Evolutionary conservation across 208 protist species (phyloP).

Genomic region (Leishmania gerbilli): DNA sequence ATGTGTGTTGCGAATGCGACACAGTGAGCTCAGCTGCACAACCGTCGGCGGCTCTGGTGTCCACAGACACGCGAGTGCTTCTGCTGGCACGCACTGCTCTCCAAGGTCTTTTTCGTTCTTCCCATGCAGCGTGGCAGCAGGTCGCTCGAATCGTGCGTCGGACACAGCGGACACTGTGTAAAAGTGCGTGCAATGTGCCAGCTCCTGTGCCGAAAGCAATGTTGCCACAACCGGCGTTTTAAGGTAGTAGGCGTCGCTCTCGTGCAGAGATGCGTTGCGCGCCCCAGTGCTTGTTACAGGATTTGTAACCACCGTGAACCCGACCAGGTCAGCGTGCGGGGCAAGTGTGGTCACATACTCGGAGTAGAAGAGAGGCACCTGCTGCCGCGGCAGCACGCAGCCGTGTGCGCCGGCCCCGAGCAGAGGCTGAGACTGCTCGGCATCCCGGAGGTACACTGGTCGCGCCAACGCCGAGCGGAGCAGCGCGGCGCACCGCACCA

Average conservation of each 20-base stretch:
- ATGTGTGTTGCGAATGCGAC: conserved; percentile 22
- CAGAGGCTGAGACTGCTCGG: conserved; percentile 4
- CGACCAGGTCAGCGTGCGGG: conserved; percentile 11
- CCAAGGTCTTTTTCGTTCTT: neutral
- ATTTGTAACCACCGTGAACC: conserved; percentile 16
- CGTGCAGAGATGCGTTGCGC: neutral
- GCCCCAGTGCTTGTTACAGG: neutral
- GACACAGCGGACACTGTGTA: conserved; percentile 15
- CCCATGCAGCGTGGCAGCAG: neutral
- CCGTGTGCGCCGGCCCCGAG: conserved; percentile 19
- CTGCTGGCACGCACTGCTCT: neutral
- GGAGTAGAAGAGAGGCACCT: conserved; percentile 30
- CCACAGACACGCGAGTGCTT: conserved; percentile 2
- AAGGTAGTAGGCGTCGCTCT: conserved; percentile 23
- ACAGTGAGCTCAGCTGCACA: conserved; percentile 21
- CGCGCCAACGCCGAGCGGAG: conserved; percentile 16
- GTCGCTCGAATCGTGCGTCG: neutral
- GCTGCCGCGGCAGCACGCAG: conserved; percentile 17
- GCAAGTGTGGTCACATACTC: conserved; percentile 22
- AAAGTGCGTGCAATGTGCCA: conserved; percentile 21
- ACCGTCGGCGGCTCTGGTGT: conserved; percentile 3
- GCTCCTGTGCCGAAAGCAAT: conserved; percentile 13
- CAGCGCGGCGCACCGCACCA: conserved; percentile 28
- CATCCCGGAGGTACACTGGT: conserved; percentile 26
- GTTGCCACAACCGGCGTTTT: conserved; percentile 17